Conservation (phyloP, 1,284 basidiomycete species). For the Trametes sp. region DNA sequence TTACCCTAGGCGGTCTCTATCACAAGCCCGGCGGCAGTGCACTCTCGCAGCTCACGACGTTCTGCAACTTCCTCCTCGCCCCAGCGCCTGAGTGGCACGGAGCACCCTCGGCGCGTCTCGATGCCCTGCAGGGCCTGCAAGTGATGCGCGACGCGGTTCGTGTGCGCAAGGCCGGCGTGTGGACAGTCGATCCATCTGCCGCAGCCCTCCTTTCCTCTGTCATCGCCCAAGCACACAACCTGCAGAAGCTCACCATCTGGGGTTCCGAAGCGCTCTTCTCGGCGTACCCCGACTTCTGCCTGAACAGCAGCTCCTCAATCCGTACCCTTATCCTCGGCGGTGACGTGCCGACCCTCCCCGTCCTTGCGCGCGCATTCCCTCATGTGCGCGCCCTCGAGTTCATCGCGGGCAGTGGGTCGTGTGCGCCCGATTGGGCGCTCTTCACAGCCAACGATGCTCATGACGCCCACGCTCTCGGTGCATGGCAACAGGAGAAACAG, state of each 20-base stretch:
- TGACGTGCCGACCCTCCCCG: constrained; percentile 25
- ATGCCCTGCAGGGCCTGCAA: constrained; percentile 24
- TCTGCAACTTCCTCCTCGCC: constrained; percentile 29
- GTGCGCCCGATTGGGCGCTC: constrained; percentile 25
- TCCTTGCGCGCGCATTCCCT: constrained; percentile 31
- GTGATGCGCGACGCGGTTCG: constrained; percentile 33
- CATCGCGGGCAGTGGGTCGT: constrained; percentile 27
- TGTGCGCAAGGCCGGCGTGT: constrained; percentile 20
- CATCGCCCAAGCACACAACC: constrained; percentile 21
- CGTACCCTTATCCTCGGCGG: constrained; percentile 31
- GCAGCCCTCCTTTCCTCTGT: constrained; percentile 25
- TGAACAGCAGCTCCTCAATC: constrained; percentile 25
- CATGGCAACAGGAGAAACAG: constrained; percentile 20
- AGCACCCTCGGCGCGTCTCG: constrained; percentile 18
- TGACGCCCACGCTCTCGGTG: constrained; percentile 11
- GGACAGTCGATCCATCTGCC: constrained; percentile 24
- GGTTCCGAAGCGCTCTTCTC: constrained; percentile 31
- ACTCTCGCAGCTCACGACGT: constrained; percentile 29
- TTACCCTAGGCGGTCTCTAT: constrained; percentile 30
- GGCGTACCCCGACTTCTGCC: constrained; percentile 26
- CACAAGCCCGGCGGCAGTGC: constrained; percentile 30
- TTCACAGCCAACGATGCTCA: constrained; percentile 6
- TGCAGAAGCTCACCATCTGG: constrained; percentile 32
- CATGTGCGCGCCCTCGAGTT: constrained; percentile 29
- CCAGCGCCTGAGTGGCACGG: constrained; percentile 30